Evolutionary conservation across 768 basidiomycete genomes (phyloP).

Genomic region (Pulveroboletus frians): DNA sequence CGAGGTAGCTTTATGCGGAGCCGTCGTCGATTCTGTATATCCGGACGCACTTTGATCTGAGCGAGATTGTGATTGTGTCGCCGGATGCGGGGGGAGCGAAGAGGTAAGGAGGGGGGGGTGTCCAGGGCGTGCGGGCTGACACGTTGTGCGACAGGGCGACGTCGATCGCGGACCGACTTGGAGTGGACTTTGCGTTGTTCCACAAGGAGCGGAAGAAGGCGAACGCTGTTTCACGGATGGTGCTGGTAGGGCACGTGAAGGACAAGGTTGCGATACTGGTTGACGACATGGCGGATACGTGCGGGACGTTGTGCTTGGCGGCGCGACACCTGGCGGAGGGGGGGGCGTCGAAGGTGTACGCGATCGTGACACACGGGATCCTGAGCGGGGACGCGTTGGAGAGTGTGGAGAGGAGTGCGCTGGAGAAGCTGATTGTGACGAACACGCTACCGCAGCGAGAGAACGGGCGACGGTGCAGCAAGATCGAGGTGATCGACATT

Average conservation of each 20-base stretch:
- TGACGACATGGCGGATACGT: slow-evolving; percentile 99
- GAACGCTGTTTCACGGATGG: slow-evolving; percentile 91
- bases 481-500: slow-evolving; percentile 93
- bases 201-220: slow-evolving; percentile 99
- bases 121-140: slow-evolving; percentile 11
- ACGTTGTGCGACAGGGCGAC: slow-evolving; percentile 63
- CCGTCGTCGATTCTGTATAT: slow-evolving; percentile 94
- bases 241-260: slow-evolving; percentile 89
- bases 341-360: slow-evolving; percentile 80
- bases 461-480: slow-evolving; percentile 64
- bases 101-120: slow-evolving; percentile 47
- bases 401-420: slow-evolving; percentile 61
- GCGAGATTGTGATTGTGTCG: slow-evolving; percentile 89
- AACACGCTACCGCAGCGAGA: slow-evolving; percentile 91
- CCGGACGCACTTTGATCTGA: slow-evolving; percentile 81
- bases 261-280: slow-evolving; percentile 92
- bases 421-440: slow-evolving; percentile 96
- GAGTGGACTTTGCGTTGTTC: slow-evolving; percentile 97
- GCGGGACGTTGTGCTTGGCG: slow-evolving; percentile 89
- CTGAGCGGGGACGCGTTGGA: slow-evolving; percentile 85
- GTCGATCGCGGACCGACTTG: slow-evolving; percentile 91
- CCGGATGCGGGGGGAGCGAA: slow-evolving; percentile 99
- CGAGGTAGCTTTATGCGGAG: slow-evolving; percentile 80
- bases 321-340: slow-evolving; percentile 85
- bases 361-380: slow-evolving; percentile 95